Evolutionary conservation across 2,329 filamentous ascomycete genomes (phyloP), one percentile per base, ranked within the genome.

Genomic region (Cytospora leucostoma): DNA sequence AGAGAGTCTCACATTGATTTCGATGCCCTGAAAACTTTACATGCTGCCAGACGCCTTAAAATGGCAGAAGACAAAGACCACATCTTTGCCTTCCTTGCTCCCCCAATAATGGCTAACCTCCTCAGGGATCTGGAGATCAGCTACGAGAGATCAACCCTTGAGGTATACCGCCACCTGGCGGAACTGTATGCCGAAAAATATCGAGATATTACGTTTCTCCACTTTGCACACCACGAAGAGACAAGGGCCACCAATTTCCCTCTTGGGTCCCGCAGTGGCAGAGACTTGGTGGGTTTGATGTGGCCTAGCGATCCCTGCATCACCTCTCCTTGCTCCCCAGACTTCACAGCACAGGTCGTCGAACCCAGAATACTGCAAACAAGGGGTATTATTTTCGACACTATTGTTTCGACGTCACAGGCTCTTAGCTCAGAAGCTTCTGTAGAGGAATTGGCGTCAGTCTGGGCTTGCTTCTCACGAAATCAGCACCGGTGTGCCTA

Each of bases 241-340:
- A 50, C 55, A 15, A 19, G 15, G 40, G 13, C 38, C 12, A 5
- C 17, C 27, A 47, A 4, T 49, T 32, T 50, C 27, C 27, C 8
- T 49, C 55, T 1, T 57, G 55, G 55, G 35, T 57, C 6, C 40
- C 55, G 12, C 55, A 47, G 5, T 50, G 40, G 55, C 38, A 57
- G 44, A 21, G 35, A 44, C 19, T 5, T 19, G 15, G 2, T 12
- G 15, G 4, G 12, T 12, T 4, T 44, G 21, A 15, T 32, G n/a
- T 19, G 19, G 17, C 38, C 7, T 6, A 37, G 50, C 7, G 27
- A 50, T 27, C 8, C 40, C 34, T 3, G 27, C 19, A 50, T 44
- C 27, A 37, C 15, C 17, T 52, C 50, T 40, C 37, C 10, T 40
- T 5, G 6, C 1, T 5, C 5, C 7, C 27, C 13, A 7, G 11